These are phyloP conservation scores for Phaffomyces thermotolerans DNA, from an alignment of 805 yeast genomes.

Conservation along the genomic window DNA sequence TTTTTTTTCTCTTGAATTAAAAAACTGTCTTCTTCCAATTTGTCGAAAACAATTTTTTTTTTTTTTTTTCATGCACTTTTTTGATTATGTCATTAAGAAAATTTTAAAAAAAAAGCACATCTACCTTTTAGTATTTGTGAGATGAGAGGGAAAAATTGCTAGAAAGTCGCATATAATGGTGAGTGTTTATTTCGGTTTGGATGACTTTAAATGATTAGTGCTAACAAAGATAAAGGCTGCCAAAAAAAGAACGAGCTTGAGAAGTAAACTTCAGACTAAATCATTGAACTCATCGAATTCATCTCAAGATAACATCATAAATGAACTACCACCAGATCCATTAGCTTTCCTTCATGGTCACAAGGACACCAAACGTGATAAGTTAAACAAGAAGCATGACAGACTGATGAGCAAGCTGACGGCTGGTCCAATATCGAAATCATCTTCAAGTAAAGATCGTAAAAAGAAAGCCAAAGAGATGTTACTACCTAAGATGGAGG, in stretches of 20 bases:
- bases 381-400: slow-evolving; percentile 17
- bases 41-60: slow-evolving; percentile 1
- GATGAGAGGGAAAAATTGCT: background rate
- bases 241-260: slow-evolving; percentile 39
- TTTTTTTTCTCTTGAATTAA: too few relatives aligned
- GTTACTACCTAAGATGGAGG: slow-evolving; percentile 61
- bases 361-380: slow-evolving; percentile 37
- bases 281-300: slow-evolving; percentile 22
- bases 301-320: background rate
- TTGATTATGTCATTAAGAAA: slow-evolving; percentile 4
- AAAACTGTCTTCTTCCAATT: background rate
- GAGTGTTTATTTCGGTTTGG: background rate
- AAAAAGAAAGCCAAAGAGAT: slow-evolving; percentile 57
- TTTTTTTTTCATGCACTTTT: background rate
- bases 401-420: too few relatives aligned
- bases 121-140: background rate
- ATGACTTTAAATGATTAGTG: background rate
- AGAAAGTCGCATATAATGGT: background rate
- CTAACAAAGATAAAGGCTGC: slow-evolving; percentile 28
- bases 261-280: slow-evolving; percentile 26
- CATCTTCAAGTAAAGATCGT: slow-evolving; percentile 49
- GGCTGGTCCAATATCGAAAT: slow-evolving; percentile 43
- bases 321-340: slow-evolving; percentile 27
- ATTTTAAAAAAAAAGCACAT: too few relatives aligned
- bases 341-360: slow-evolving; percentile 44